Evolutionary conservation across 495 filamentous ascomycete genomes (phyloP).

Genomic region (Bacidia gigantensis): DNA sequence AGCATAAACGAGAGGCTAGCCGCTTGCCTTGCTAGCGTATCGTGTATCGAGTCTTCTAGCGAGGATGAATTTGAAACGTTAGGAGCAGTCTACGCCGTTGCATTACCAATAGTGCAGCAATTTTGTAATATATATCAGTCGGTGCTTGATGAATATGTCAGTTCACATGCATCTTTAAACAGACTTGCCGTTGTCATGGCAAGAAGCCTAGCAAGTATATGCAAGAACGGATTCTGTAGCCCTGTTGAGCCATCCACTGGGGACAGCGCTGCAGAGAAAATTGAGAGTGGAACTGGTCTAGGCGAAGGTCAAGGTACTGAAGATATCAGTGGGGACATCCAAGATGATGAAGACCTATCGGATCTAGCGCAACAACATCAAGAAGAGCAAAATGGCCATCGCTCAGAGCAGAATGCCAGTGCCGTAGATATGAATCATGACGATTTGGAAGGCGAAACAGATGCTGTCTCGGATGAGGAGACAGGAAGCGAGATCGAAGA

Average conservation of each 20-base stretch:
- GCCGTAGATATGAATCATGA: conserved; percentile 93
- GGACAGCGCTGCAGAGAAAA: conserved; percentile 53
- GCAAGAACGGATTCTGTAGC: conserved; percentile 77
- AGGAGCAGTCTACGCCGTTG: neutral
- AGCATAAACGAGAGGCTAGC: neutral
- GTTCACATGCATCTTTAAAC: conserved; percentile 52
- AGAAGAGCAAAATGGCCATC: conserved; percentile 35
- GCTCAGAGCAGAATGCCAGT: conserved; percentile 56
- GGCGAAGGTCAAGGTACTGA: conserved; percentile 89
- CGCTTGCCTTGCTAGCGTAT: no score
- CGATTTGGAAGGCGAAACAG: conserved; percentile 69
- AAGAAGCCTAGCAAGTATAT: conserved; percentile 60
- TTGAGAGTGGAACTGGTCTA: conserved; percentile 90
- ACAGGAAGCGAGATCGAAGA: conserved; percentile 31
- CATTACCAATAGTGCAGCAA: conserved; percentile 61
- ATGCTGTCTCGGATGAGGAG: conserved; percentile 40
- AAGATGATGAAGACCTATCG: conserved; percentile 81
- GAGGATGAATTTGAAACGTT: no score
- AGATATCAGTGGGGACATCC: conserved; percentile 94
- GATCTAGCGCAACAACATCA: conserved; percentile 76
- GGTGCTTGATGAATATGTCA: conserved; percentile 36
- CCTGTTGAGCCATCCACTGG: conserved; percentile 62
- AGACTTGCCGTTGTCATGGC: conserved; percentile 61
- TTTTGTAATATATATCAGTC: conserved; percentile 48
- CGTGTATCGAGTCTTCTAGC: no score